phyloP scores from a whole-genome alignment of 352 stramenopile species.

The Pythium guiyangense region DNA sequence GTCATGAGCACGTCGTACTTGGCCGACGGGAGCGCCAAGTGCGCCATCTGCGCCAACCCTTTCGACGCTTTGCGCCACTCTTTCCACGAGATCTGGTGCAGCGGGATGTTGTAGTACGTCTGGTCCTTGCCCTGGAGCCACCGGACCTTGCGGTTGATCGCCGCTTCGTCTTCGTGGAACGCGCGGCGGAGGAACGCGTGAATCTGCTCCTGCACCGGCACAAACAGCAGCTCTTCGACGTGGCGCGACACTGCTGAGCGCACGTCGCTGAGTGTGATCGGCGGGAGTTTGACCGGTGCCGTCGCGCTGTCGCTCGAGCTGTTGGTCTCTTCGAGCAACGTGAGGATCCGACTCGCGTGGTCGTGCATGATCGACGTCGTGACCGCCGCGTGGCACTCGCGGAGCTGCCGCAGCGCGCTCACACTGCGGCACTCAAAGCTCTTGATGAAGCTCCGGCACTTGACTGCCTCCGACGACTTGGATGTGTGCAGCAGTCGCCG shows the following conservation, averaged over 20 bases:
- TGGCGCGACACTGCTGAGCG: constrained; percentile 64
- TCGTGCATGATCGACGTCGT: constrained; percentile 61
- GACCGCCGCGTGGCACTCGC: constrained; percentile 55
- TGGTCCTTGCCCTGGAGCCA: constrained; percentile 90
- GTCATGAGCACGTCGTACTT: constrained; percentile 80
- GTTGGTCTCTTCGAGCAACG: constrained; percentile 35
- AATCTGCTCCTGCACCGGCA: constrained; percentile 60
- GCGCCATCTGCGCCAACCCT: constrained; percentile 58
- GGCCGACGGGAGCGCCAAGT: constrained; percentile 45
- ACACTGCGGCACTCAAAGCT: constrained; percentile 45
- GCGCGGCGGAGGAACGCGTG: constrained; percentile 45
- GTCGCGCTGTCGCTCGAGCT: constrained; percentile 12
- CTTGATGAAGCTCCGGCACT: constrained; percentile 64
- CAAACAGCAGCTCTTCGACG: constrained; percentile 79
- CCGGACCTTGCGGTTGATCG: constrained; percentile 80
- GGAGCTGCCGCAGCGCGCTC: constrained; percentile 44
- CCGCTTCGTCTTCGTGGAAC: constrained; percentile 71
- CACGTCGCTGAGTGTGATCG: constrained; percentile 52
- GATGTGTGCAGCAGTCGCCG: constrained; percentile 72
- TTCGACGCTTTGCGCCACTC: constrained; percentile 76
- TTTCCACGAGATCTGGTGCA: constrained; percentile 80
- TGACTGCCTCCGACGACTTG: constrained; percentile 63
- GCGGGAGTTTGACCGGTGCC: background rate
- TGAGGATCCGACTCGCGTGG: constrained; percentile 59
- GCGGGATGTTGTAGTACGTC: constrained; percentile 85